Percentiles rank a stretch among this genome's conserved stretches.
Evolutionary conservation across 1,139 yeast genomes (phyloP).

Genomic region (Nakaseomyces nivariensis): DNA sequence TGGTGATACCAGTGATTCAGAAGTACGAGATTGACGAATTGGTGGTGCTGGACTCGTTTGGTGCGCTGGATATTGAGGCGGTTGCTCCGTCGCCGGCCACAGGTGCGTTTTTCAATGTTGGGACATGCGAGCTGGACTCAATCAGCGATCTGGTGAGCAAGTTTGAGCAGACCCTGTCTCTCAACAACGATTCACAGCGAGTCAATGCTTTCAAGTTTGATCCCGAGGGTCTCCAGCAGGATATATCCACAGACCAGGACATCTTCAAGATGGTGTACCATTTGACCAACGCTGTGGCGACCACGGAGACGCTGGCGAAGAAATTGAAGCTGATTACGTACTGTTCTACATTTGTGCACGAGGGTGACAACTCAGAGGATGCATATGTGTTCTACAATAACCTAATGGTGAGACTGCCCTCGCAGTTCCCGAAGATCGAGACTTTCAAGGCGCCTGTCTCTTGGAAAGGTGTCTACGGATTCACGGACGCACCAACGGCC

Average conservation of each 20-base stretch:
- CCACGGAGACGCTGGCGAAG: slow-evolving; percentile 3
- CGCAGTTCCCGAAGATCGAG: slow-evolving; percentile 1
- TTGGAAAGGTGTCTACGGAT: slow-evolving; percentile 84
- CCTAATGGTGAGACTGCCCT: slow-evolving; percentile 10
- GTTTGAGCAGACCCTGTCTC: slow-evolving; percentile 17
- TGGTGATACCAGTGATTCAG: slow-evolving; percentile 42
- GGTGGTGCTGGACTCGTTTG: slow-evolving; percentile 60
- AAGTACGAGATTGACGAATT: slow-evolving; percentile 37
- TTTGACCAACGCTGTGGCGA: slow-evolving; percentile 12
- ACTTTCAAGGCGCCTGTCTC: slow-evolving; percentile 53
- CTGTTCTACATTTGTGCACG: slow-evolving; percentile 51
- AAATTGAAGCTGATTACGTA: slow-evolving; percentile 17
- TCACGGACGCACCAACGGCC: slow-evolving; percentile 51
- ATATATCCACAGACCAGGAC: slow-evolving; percentile 22
- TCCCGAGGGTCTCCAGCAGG: slow-evolving; percentile 20
- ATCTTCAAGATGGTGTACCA: slow-evolving; percentile 25
- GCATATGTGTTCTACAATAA: slow-evolving; percentile 48
- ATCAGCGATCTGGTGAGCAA: slow-evolving; percentile 16
- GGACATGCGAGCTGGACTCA: slow-evolving; percentile 18
- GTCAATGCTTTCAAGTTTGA: slow-evolving; percentile 18
- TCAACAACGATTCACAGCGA: slow-evolving; percentile 12
- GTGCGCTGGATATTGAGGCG: slow-evolving; percentile 39
- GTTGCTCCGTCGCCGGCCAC: slow-evolving; percentile 4
- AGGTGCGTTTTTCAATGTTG: slow-evolving; percentile 10
- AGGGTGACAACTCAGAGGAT: slow-evolving; percentile 79